Evolutionary conservation across 306 rosid species (phyloP).

Genomic region (Vigna mungo): DNA sequence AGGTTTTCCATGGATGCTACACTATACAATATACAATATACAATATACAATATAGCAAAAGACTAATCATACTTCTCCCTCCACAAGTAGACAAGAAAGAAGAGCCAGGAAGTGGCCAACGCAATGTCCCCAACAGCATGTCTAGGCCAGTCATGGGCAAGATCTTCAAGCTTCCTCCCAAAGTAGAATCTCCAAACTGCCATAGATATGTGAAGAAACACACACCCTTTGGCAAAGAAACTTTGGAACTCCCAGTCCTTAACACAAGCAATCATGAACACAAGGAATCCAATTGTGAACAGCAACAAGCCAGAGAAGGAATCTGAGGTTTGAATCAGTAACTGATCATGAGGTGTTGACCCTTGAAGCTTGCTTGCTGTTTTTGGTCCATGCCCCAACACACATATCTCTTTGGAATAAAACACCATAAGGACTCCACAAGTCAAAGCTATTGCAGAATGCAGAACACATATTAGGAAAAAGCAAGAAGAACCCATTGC

Average conservation of each 20-base stretch:
- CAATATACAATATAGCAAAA: not conserved
- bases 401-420: slow-evolving; percentile 64
- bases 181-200: slow-evolving; percentile 86
- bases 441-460: slow-evolving; percentile 72
- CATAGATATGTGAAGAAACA: slow-evolving; percentile 81
- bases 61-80: slow-evolving; percentile 87
- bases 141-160: slow-evolving; percentile 74
- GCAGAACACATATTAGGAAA: slow-evolving; percentile 71
- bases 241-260: slow-evolving; percentile 86
- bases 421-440: slow-evolving; percentile 85
- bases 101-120: slow-evolving; percentile 80
- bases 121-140: slow-evolving; percentile 78
- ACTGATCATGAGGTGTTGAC: slow-evolving; percentile 85
- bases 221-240: slow-evolving; percentile 91
- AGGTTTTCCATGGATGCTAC: not conserved
- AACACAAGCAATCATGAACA: slow-evolving; percentile 86
- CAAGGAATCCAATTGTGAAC: slow-evolving; percentile 70
- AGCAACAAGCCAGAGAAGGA: slow-evolving; percentile 88
- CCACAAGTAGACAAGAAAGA: slow-evolving; percentile 78
- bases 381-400: slow-evolving; percentile 74
- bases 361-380: slow-evolving; percentile 85
- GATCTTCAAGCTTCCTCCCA: slow-evolving; percentile 67
- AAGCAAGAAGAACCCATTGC: slow-evolving; percentile 75
- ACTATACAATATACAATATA: not conserved
- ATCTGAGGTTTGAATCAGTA: slow-evolving; percentile 75